A percentile compares a stretch with the other conserved stretches of the same genome.
phyloP scores from a whole-genome alignment of 1,284 basidiomycete genomes.

The Veloboletus limbatus region DNA sequence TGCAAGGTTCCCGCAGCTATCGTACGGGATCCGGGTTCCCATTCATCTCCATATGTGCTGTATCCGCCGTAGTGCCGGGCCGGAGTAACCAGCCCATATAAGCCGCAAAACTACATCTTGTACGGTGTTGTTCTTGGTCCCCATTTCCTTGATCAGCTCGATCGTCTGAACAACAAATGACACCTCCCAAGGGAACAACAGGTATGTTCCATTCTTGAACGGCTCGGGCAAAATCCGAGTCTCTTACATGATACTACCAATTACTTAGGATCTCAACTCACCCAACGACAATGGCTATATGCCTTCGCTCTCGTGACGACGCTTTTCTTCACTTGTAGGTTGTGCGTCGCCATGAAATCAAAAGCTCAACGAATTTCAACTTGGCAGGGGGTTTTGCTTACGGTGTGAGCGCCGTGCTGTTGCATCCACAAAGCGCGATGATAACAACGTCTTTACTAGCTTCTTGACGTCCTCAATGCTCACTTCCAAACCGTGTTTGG shows the following conservation, averaged over 20 bases:
- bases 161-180: slow-evolving; percentile 18
- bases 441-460: slow-evolving; percentile 36
- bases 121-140: slow-evolving; percentile 2
- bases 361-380: neutral
- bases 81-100: slow-evolving; percentile 16
- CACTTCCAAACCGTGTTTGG: slow-evolving; percentile 75
- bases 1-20: neutral
- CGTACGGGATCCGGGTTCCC: neutral
- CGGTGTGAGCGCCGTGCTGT: slow-evolving; percentile 44
- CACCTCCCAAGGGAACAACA: slow-evolving; percentile 37
- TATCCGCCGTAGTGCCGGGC: slow-evolving; percentile 7
- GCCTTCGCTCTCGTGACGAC: slow-evolving; percentile 74
- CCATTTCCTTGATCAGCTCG: slow-evolving; percentile 4
- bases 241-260: neutral
- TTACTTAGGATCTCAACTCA: slow-evolving; percentile 45
- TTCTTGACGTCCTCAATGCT: slow-evolving; percentile 83
- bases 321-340: slow-evolving; percentile 77
- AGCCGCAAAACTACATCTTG: slow-evolving; percentile 8
- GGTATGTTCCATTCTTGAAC: slow-evolving; percentile 28
- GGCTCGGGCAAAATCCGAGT: neutral
- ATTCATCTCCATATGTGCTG: slow-evolving; percentile 1
- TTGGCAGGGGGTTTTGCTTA: slow-evolving; percentile 68
- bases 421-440: neutral
- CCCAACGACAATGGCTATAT: slow-evolving; percentile 46
- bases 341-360: slow-evolving; percentile 11